Base-by-base conservation (phyloP, 108 stramenopile species). In the Cyclotella baltica region DNA sequence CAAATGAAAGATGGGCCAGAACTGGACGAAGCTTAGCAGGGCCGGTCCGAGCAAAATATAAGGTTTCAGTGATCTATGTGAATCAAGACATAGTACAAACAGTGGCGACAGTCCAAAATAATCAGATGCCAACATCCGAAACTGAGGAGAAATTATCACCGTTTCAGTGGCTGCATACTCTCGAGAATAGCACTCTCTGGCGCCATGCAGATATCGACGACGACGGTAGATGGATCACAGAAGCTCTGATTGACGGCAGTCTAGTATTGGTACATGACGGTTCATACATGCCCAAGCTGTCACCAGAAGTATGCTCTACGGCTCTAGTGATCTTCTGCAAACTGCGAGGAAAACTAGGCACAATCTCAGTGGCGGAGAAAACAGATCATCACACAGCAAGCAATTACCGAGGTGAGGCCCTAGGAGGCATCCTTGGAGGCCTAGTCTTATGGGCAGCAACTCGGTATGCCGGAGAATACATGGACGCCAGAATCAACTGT, bases 231-330 rank as follows among this genome's bases (percentile, higher is more conserved):
- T 52, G 51, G 51, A 8, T 52, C n/a, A 8, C n/a, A 8, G 15
- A 8, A 4, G 9, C 51, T 19, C 51, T 52, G 4, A 8, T 52
- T 22, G n/a, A 19, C n/a, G 51, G 51, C 51, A 52, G n/a, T 20
- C 51, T 52, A 4, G 15, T 52, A 19, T 19, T 52, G 4, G 9
- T 8, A 4, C 9, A 52, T 20, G 51, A 52, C n/a, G 51, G 51
- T 19, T 52, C 51, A 8, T 52, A 52, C n/a, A 52, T 52, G 51
- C 51, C n/a, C n/a, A 52, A 52, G n/a, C 51, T 52, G 15, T 52
- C 51, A 8, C 9, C 9, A 52, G n/a, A 8, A 8, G 51, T 19
- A 16, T 52, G 51, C 51, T 52, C 51, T 4, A 19, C 15, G 4
- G 20, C 51, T 19, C n/a, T 52, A 8, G n/a, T 52, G 4, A 8